A percentile compares a stretch with the other conserved stretches of the same genome.
Evolutionary conservation across 805 yeast species (phyloP).

Genomic region (Starmerella potacharoeniae): DNA sequence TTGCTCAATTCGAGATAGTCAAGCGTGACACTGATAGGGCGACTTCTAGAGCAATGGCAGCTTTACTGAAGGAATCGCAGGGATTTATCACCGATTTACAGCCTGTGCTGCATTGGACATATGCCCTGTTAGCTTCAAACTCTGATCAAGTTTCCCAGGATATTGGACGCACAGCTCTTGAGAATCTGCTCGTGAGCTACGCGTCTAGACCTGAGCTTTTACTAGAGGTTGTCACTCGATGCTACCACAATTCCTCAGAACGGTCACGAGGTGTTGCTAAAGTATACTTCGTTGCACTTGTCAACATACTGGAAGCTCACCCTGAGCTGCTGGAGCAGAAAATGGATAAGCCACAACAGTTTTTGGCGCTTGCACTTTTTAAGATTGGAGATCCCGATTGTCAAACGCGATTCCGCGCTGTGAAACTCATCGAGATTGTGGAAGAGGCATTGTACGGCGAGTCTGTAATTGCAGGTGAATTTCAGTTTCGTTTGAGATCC

Average conservation of each 20-base stretch:
- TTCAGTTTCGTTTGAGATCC: constrained; percentile 60
- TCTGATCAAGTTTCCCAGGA: constrained; percentile 44
- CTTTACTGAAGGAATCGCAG: constrained; percentile 50
- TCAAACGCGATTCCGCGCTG: constrained; percentile 61
- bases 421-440: constrained; percentile 52
- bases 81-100: constrained; percentile 33
- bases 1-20: constrained; percentile 53
- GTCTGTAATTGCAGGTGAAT: constrained; percentile 40
- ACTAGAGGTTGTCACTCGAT: constrained; percentile 54
- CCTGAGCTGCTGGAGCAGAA: constrained; percentile 30
- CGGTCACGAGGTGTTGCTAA: constrained; percentile 40
- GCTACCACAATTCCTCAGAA: constrained; percentile 42
- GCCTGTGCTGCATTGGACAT: constrained; percentile 69
- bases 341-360: constrained; percentile 41
- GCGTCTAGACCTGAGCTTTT: constrained; percentile 41
- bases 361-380: constrained; percentile 63
- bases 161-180: constrained; percentile 60
- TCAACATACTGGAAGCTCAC: constrained; percentile 46
- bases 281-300: constrained; percentile 60
- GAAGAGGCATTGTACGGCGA: constrained; percentile 51
- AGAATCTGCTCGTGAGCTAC: constrained; percentile 54
- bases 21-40: constrained; percentile 56
- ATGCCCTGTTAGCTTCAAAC: constrained; percentile 46
- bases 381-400: constrained; percentile 64
- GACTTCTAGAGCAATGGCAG: constrained; percentile 74